A percentile compares a stretch with the other conserved stretches of the same genome.
phyloP scores from a whole-genome alignment of 495 filamentous ascomycete species.

The Daldinia loculata region DNA sequence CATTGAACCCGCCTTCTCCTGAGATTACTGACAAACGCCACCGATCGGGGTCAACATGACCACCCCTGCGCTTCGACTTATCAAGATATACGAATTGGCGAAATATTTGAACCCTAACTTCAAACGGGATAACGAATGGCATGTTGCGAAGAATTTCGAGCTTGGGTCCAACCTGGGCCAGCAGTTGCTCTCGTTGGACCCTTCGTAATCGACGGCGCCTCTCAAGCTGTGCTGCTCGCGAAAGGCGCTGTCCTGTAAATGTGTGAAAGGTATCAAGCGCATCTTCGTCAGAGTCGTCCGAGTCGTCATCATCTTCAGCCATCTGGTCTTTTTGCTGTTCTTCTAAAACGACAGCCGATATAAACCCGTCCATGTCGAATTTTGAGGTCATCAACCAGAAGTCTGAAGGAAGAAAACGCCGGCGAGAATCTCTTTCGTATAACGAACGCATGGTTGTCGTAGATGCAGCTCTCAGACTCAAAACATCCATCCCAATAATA shows the following conservation, averaged over 20 bases:
- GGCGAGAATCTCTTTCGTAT: conserved; percentile 92
- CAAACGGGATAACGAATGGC: conserved; percentile 96
- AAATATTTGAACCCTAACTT: conserved; percentile 92
- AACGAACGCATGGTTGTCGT: conserved; percentile 87
- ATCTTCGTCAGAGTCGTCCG: conserved; percentile 39
- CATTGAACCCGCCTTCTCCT: conserved; percentile 37
- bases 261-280: conserved; percentile 36
- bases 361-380: conserved; percentile 92
- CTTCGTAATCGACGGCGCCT: conserved; percentile 66
- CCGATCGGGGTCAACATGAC: conserved; percentile 76
- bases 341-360: conserved; percentile 84
- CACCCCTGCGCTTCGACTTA: conserved; percentile 77
- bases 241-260: conserved; percentile 41
- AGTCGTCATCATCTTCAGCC: conserved; percentile 42
- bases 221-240: conserved; percentile 52
- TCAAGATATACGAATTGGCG: conserved; percentile 88
- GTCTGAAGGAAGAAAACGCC: conserved; percentile 78
- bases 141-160: conserved; percentile 93
- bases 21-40: conserved; percentile 75
- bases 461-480: conserved; percentile 80
- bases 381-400: conserved; percentile 96
- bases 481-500: conserved; percentile 77
- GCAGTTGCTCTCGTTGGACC: conserved; percentile 68
- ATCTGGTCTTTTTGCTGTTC: conserved; percentile 71
- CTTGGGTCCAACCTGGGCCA: conserved; percentile 80